Conservation (phyloP, 2,329 filamentous ascomycete species). For the Arthroderma sp. region DNA sequence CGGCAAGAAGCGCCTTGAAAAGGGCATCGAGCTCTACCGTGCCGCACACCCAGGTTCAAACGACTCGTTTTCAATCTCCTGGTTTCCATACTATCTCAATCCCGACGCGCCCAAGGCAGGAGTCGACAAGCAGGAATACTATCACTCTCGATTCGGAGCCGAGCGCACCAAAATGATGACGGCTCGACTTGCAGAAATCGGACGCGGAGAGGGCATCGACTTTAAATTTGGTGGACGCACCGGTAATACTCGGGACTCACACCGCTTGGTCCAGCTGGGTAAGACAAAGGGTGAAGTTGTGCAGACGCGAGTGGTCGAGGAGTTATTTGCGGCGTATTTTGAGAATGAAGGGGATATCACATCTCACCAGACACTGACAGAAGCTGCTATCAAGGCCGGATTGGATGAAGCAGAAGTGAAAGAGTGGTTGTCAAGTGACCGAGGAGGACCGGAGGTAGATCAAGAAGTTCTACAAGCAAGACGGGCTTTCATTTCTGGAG, state of each 20-base stretch:
- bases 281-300: constrained; percentile 39
- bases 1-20: constrained; percentile 61
- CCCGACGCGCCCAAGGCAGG: constrained; percentile 43
- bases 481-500: constrained; percentile 47
- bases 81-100: constrained; percentile 72
- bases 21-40: constrained; percentile 56
- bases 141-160: constrained; percentile 50
- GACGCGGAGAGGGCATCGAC: constrained; percentile 53
- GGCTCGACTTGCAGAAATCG: constrained; percentile 44
- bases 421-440: constrained; percentile 41
- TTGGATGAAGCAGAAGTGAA: constrained; percentile 40
- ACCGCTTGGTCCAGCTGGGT: constrained; percentile 61
- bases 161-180: constrained; percentile 47
- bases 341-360: constrained; percentile 54
- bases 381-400: constrained; percentile 32
- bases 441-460: constrained; percentile 47
- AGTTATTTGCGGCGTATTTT: constrained; percentile 54
- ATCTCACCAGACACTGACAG: constrained; percentile 38
- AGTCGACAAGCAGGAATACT: constrained; percentile 44
- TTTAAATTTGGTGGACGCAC: constrained; percentile 60
- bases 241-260: constrained; percentile 67
- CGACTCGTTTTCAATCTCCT: constrained; percentile 61
- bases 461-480: constrained; percentile 40
- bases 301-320: constrained; percentile 48
- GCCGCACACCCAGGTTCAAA: constrained; percentile 42